Conservation (phyloP, 495 filamentous ascomycete genomes). For the Penicillium paradoxum region DNA sequence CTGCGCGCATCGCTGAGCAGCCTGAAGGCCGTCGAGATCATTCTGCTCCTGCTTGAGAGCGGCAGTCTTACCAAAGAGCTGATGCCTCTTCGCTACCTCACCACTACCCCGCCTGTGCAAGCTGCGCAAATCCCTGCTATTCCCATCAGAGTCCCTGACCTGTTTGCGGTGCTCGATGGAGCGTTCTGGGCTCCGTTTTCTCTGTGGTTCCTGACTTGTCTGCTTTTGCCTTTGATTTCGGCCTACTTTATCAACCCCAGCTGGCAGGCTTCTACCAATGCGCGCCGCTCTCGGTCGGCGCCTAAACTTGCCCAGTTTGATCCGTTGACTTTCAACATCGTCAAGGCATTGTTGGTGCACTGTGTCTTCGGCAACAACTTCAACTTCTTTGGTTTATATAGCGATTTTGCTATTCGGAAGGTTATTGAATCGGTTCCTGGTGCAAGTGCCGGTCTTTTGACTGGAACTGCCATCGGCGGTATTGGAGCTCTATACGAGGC, state of each 20-base stretch:
- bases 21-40: conserved; percentile 60
- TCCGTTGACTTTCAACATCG: conserved; percentile 82
- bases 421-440: conserved; percentile 67
- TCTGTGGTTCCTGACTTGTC: conserved; percentile 69
- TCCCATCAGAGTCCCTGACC: conserved; percentile 68
- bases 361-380: conserved; percentile 70
- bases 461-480: conserved; percentile 64
- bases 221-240: conserved; percentile 61
- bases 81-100: conserved; percentile 61
- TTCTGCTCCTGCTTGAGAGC: conserved; percentile 59
- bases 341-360: conserved; percentile 74
- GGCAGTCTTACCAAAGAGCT: conserved; percentile 41
- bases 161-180: conserved; percentile 71
- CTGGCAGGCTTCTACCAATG: conserved; percentile 32
- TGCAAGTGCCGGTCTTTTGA: conserved; percentile 57
- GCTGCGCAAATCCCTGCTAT: conserved; percentile 35
- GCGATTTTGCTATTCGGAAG: conserved; percentile 50
- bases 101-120: conserved; percentile 60
- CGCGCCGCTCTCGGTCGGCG: conserved; percentile 19
- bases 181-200: conserved; percentile 78
- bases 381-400: conserved; percentile 59
- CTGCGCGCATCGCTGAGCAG: conserved; percentile 59
- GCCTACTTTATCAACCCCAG: conserved; percentile 89
- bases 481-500: conserved; percentile 78
- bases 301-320: conserved; percentile 59